A percentile compares a stretch with the other conserved stretches of the same genome.
These are phyloP conservation scores for Trichoderma polysporum DNA, from an alignment of 2,329 filamentous ascomycete species.

Conservation along the genomic window DNA sequence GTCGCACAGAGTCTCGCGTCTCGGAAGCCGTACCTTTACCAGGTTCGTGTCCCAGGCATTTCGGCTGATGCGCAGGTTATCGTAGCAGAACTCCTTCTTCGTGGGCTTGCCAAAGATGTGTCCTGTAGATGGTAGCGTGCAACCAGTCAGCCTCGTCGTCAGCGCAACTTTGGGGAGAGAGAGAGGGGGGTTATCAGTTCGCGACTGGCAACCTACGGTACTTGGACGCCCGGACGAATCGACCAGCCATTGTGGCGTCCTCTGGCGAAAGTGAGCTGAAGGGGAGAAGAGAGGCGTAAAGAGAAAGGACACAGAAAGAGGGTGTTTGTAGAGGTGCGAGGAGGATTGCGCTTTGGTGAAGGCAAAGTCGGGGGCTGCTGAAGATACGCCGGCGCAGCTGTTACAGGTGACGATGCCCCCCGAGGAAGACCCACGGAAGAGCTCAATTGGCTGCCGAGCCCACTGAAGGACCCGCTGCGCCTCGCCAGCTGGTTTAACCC, in stretches of 20 bases:
- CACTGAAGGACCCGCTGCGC: slow-evolving; percentile 19
- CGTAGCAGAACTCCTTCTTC: slow-evolving; percentile 97
- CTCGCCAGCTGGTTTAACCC: slow-evolving; percentile 13
- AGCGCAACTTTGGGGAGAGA: slow-evolving; percentile 22
- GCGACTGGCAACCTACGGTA: slow-evolving; percentile 56
- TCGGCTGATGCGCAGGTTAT: slow-evolving; percentile 93
- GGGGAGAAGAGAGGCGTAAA: slow-evolving; percentile 20
- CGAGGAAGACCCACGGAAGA: not conserved
- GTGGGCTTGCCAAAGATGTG: slow-evolving; percentile 97
- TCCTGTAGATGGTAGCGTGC: slow-evolving; percentile 55
- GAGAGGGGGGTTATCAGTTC: slow-evolving; percentile 27
- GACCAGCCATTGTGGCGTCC: slow-evolving; percentile 53
- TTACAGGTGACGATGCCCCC: slow-evolving; percentile 19
- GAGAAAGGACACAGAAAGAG: slow-evolving; percentile 9
- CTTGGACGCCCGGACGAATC: slow-evolving; percentile 68
- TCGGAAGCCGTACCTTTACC: slow-evolving; percentile 69
- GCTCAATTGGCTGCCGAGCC: slow-evolving; percentile 1
- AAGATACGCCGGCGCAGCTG: not conserved
- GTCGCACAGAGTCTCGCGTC: not conserved
- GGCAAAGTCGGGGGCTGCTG: slow-evolving; percentile 14
- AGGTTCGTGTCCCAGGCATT: slow-evolving; percentile 99
- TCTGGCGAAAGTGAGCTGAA: slow-evolving; percentile 23
- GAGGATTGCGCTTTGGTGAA: slow-evolving; percentile 1
- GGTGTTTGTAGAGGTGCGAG: slow-evolving; percentile 8
- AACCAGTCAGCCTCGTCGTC: slow-evolving; percentile 30